Percentiles rank a stretch among this genome's conserved stretches.
These are phyloP conservation scores for Polygonum maritimum DNA, from an alignment of 148 eudicot species.

Conservation along the genomic window DNA sequence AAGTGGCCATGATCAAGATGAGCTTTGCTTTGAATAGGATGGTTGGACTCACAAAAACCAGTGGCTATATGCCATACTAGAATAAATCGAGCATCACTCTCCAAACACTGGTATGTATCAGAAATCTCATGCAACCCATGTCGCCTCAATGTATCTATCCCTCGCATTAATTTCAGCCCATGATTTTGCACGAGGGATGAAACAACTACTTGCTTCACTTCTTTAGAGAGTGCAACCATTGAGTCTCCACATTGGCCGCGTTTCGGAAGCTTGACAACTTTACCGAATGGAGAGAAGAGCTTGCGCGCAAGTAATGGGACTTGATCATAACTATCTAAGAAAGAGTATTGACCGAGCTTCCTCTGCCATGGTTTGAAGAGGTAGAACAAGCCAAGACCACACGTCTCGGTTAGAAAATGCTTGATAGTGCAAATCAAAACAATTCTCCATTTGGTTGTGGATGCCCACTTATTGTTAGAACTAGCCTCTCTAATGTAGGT, in stretches of 20 bases:
- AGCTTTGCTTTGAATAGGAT: background rate
- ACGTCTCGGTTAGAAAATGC: background rate
- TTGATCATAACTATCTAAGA: background rate
- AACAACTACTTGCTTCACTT: conserved; percentile 7
- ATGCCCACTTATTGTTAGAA: background rate
- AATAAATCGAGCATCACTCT: background rate
- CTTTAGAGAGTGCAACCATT: background rate
- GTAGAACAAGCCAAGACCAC: background rate
- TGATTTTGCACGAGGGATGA: background rate
- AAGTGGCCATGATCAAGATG: background rate
- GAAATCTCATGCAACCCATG: background rate
- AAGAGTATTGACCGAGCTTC: background rate
- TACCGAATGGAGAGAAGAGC: background rate
- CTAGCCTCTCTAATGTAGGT: background rate
- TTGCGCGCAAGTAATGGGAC: background rate
- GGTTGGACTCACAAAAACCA: background rate
- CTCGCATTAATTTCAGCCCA: background rate
- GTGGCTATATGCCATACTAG: conserved; percentile 8
- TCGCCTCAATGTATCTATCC: background rate
- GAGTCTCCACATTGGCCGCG: background rate
- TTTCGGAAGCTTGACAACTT: background rate
- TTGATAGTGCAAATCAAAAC: background rate
- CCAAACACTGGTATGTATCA: background rate
- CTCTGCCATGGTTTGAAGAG: background rate
- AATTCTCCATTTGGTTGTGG: background rate